These are phyloP conservation scores for Sclerotinia sclerotiorum DNA, from an alignment of 2,329 filamentous ascomycete species.

Conservation along the genomic window DNA sequence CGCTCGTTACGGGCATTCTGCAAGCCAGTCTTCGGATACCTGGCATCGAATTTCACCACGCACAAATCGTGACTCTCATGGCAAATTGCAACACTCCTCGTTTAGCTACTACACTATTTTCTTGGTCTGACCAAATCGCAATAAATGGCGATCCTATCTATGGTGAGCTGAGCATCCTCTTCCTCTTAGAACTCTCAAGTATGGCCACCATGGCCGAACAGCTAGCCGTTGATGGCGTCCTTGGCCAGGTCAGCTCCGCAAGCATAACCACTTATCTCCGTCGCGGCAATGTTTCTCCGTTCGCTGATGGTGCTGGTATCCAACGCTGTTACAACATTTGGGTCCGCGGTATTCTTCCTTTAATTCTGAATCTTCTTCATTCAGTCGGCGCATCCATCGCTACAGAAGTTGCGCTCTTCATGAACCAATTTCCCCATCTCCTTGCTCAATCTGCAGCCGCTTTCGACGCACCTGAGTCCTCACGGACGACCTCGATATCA, in stretches of 20 bases:
- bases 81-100: constrained; percentile 71
- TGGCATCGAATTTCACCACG: constrained; percentile 68
- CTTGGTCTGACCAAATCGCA: constrained; percentile 84
- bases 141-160: constrained; percentile 83
- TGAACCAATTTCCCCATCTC: constrained; percentile 85
- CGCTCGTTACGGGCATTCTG: constrained; percentile 81
- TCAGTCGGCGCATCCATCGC: constrained; percentile 79
- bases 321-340: constrained; percentile 85
- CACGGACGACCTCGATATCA: constrained; percentile 50
- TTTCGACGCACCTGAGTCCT: constrained; percentile 61
- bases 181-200: constrained; percentile 83
- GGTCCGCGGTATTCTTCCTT: constrained; percentile 81
- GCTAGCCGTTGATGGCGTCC: constrained; percentile 80
- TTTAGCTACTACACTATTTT: constrained; percentile 83
- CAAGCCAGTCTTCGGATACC: constrained; percentile 81
- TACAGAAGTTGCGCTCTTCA: constrained; percentile 78
- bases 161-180: constrained; percentile 85
- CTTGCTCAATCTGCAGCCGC: constrained; percentile 69
- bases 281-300: constrained; percentile 69
- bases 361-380: constrained; percentile 84
- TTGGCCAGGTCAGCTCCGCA: constrained; percentile 76
- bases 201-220: constrained; percentile 82
- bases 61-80: constrained; percentile 70
- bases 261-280: constrained; percentile 78
- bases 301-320: constrained; percentile 66